Evolutionary conservation across 1,284 basidiomycete species (phyloP).

Genomic region (Chiua sp.): DNA sequence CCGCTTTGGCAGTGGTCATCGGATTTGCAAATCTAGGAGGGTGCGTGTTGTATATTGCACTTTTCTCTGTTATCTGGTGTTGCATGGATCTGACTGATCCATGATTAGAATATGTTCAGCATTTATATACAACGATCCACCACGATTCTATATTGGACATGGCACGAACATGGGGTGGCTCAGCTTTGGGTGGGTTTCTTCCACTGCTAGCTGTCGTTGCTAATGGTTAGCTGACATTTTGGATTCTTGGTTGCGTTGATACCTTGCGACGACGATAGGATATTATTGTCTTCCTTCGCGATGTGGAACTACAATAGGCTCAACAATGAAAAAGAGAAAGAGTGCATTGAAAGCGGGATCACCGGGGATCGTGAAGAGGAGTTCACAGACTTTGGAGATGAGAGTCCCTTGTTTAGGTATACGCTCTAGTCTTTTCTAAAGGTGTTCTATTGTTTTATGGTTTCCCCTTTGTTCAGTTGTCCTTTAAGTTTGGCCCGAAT

Average conservation of each 20-base stretch:
- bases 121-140: conserved; percentile 46
- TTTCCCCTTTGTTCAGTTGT: too few species aligned
- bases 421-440: conserved; percentile 1
- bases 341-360: conserved; percentile 43
- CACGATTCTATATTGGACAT: conserved; percentile 51
- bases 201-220: background rate
- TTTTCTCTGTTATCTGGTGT: too few species aligned
- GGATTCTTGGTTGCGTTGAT: too few species aligned
- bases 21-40: conserved; percentile 57
- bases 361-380: conserved; percentile 35
- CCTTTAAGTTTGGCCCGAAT: too few species aligned
- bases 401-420: conserved; percentile 52
- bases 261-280: conserved; percentile 15
- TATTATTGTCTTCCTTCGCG: conserved; percentile 21
- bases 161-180: conserved; percentile 52
- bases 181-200: conserved; percentile 33
- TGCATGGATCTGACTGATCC: too few species aligned
- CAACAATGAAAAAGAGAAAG: conserved; percentile 45
- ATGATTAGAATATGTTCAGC: conserved; percentile 42
- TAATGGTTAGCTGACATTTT: too few species aligned
- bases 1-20: conserved; percentile 57
- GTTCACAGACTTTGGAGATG: conserved; percentile 47
- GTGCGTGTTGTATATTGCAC: conserved; percentile 28
- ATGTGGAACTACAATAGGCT: conserved; percentile 42
- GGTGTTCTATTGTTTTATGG: too few species aligned